Evolutionary conservation across 495 filamentous ascomycete species (phyloP).

Genomic region (Xylaria grammica): DNA sequence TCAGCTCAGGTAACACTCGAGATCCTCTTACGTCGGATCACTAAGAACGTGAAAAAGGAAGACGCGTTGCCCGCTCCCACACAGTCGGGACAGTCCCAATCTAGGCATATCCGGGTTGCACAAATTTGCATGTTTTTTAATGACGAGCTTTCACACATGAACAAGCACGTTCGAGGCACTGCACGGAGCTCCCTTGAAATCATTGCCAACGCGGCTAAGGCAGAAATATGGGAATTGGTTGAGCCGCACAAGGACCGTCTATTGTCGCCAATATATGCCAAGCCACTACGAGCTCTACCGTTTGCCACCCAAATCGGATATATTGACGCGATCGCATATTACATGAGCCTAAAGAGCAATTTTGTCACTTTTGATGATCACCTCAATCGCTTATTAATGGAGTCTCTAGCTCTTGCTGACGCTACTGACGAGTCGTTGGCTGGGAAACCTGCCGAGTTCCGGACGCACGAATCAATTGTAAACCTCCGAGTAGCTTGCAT

Average conservation of each 20-base stretch:
- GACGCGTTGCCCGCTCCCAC: slow-evolving; percentile 64
- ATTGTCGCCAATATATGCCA: slow-evolving; percentile 86
- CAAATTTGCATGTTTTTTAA: slow-evolving; percentile 83
- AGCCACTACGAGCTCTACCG: slow-evolving; percentile 88
- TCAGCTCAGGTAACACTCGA: slow-evolving; percentile 83
- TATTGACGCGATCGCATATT: slow-evolving; percentile 95
- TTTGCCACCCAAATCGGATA: slow-evolving; percentile 95
- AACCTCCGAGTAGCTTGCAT: slow-evolving; percentile 94
- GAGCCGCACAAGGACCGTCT: slow-evolving; percentile 85
- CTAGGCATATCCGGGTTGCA: slow-evolving; percentile 53
- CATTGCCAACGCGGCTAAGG: slow-evolving; percentile 74
- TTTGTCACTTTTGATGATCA: slow-evolving; percentile 90
- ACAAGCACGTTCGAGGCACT: slow-evolving; percentile 86
- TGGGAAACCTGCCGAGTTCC: slow-evolving; percentile 83
- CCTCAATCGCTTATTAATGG: slow-evolving; percentile 86
- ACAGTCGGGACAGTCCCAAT: slow-evolving; percentile 40
- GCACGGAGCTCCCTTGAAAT: slow-evolving; percentile 81
- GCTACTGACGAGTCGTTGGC: slow-evolving; percentile 88
- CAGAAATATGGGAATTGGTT: slow-evolving; percentile 83
- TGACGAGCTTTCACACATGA: slow-evolving; percentile 89
- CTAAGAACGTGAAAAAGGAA: slow-evolving; percentile 72
- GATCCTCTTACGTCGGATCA: slow-evolving; percentile 74
- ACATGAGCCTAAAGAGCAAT: slow-evolving; percentile 81
- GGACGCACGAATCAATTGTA: slow-evolving; percentile 88
- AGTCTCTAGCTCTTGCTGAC: slow-evolving; percentile 90